A percentile compares a stretch with the other conserved stretches of the same genome.
Evolutionary conservation across 2,329 filamentous ascomycete genomes (phyloP).

Genomic region (Colletotrichum agaves): DNA sequence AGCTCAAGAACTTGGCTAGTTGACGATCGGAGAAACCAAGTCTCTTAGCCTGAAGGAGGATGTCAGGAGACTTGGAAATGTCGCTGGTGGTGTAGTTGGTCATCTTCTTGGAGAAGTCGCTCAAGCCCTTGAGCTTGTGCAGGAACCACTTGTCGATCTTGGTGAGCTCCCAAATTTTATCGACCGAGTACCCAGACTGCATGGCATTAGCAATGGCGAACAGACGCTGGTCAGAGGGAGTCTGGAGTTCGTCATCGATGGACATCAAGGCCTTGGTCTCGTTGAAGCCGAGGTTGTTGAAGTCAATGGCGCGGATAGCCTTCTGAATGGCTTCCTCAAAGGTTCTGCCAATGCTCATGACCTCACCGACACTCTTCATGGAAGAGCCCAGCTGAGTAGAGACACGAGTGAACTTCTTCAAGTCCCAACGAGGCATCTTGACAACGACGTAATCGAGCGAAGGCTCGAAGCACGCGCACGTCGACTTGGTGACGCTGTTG

Average conservation of each 20-base stretch:
- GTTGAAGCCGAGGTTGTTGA: conserved; percentile 94
- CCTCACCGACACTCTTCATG: conserved; percentile 99
- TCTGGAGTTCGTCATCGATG: conserved; percentile 95
- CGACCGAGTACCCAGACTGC: conserved; percentile 90
- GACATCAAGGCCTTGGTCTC: conserved; percentile 93
- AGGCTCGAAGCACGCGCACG: conserved; percentile 97
- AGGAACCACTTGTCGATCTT: conserved; percentile 99
- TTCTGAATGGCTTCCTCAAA: conserved; percentile 99
- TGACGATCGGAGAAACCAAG: conserved; percentile 95
- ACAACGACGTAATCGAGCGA: conserved; percentile 98
- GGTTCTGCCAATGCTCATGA: conserved; percentile 96
- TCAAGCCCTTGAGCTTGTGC: conserved; percentile 88
- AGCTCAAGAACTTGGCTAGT: conserved; percentile 92
- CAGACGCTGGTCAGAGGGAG: conserved; percentile 94
- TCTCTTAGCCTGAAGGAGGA: conserved; percentile 88
- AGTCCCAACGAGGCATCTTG: conserved; percentile 98
- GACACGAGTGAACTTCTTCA: conserved; percentile 98
- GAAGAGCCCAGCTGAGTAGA: conserved; percentile 96
- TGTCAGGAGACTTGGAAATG: conserved; percentile 68
- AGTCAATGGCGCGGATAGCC: conserved; percentile 94
- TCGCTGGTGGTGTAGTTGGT: conserved; percentile 72
- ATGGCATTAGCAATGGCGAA: conserved; percentile 99
- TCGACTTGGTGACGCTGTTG: conserved; percentile 95
- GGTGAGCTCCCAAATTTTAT: conserved; percentile 98
- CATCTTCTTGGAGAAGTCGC: conserved; percentile 87